Evolutionary conservation across 495 filamentous ascomycete species (phyloP).

Genomic region (Aspergillus biplanus): DNA sequence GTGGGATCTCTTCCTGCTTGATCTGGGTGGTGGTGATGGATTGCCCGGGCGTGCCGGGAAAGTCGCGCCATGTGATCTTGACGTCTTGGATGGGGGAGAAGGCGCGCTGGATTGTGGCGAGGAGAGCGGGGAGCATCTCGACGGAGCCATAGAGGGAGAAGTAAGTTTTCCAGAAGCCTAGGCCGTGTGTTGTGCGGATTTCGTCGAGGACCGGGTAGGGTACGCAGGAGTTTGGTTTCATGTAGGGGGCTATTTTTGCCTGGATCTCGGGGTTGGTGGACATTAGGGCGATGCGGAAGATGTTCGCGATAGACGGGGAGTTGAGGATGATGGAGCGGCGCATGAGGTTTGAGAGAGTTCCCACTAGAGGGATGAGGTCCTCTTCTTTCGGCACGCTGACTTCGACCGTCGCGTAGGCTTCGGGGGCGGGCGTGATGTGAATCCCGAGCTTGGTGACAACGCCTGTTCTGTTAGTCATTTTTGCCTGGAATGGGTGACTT

Average conservation of each 20-base stretch:
- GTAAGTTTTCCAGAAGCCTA: slow-evolving; percentile 3
- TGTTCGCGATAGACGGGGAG: neutral
- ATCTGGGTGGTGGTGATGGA: slow-evolving; percentile 1
- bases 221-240: neutral
- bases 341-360: neutral
- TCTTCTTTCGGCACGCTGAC: neutral
- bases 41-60: slow-evolving; percentile 1
- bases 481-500: too few species aligned
- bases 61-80: slow-evolving; percentile 1
- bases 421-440: neutral
- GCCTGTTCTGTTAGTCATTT: neutral
- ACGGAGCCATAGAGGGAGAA: slow-evolving; percentile 14
- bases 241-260: neutral
- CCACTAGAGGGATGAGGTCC: neutral
- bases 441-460: neutral
- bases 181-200: neutral
- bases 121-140: slow-evolving; percentile 6
- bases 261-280: neutral
- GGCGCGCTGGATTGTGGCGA: neutral
- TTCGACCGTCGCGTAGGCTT: neutral
- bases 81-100: slow-evolving; percentile 5
- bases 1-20: slow-evolving; percentile 16
- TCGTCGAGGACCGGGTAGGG: neutral
- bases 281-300: neutral
- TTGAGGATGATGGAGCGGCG: neutral